Percentiles rank a stretch among this genome's conserved stretches.
Conservation (phyloP, 2,329 filamentous ascomycete species). For the Venturia effusa region DNA sequence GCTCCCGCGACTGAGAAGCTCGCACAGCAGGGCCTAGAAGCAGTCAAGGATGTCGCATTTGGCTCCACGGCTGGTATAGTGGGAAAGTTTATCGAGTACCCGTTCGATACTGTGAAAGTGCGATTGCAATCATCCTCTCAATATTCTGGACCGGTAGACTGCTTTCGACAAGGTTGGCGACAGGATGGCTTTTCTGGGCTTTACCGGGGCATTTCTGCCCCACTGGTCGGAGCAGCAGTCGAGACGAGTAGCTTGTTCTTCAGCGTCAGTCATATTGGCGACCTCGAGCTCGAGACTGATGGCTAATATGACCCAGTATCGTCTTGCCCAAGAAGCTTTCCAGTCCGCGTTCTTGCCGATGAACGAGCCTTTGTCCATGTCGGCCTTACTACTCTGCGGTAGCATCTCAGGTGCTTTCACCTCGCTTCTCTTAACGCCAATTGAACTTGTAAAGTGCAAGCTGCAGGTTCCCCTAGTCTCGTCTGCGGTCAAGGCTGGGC, state of each 20-base stretch:
- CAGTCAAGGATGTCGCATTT: constrained; percentile 66
- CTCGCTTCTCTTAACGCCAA: constrained; percentile 81
- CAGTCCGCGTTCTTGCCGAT: constrained; percentile 51
- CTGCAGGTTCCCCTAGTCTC: constrained; percentile 64
- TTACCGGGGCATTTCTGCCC: constrained; percentile 88
- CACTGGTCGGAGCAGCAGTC: constrained; percentile 78
- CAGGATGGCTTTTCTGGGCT: constrained; percentile 70
- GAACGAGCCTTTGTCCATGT: constrained; percentile 55
- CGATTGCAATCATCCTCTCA: constrained; percentile 89
- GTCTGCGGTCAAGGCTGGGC: constrained; percentile 32
- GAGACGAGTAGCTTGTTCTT: constrained; percentile 92
- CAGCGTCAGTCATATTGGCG: constrained; percentile 39
- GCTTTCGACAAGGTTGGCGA: constrained; percentile 76
- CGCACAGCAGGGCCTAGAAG: constrained; percentile 3
- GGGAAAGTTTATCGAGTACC: constrained; percentile 95
- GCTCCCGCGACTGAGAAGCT: constrained; percentile 2
- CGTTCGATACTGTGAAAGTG: constrained; percentile 97
- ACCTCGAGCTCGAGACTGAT: not conserved
- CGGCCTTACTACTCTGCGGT: constrained; percentile 66
- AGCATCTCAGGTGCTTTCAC: constrained; percentile 82
- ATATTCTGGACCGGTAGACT: constrained; percentile 83
- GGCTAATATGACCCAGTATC: constrained; percentile 29
- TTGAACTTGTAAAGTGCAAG: constrained; percentile 96
- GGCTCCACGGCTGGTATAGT: constrained; percentile 85
- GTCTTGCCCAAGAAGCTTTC: constrained; percentile 44